Base-by-base conservation (phyloP, 1,284 basidiomycete genomes). In the Somion occarium region DNA sequence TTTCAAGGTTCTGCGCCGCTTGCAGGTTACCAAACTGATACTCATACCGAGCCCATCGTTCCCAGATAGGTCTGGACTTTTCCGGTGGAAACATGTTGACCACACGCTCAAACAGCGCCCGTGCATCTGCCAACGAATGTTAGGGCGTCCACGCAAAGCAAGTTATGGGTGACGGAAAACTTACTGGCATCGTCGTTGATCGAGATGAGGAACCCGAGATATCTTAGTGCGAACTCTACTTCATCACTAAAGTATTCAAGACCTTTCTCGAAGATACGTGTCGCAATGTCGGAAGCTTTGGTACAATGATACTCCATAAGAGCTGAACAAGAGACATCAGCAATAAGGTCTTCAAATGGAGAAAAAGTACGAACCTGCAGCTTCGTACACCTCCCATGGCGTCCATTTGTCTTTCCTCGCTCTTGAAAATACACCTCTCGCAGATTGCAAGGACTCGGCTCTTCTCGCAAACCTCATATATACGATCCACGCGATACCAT, bases 241-340 rank as follows among this genome's bases (percentile, higher is more conserved):
- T 98, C 91, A 24, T 88, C 82, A 3, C 82, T 80, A 65, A 93
- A 98, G 3, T 78, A 72, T 64, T 94, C 92, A 64, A 97, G 71
- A n/a, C 94, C 96, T 55, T 92, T 85, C 67, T 98, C 93, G 63
- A 98, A 98, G 54, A 99, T 96, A 51, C 93, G 83, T 46, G 85
- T 91, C 0, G 95, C 92, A 19, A 98, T 87, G 5, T 78, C 76
- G 34, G 85, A 76, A 44, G 93, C 92, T 63, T 94, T 92, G 53
- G 88, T 93, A 67, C 87, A 90, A 68, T 98, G 93, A 65, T 98
- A 98, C 69, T 99, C 96, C 83, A 96, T 92, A 61, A 97, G 68
- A 0, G 96, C 97, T 91, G 65, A 5, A 49, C 22, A 13, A 15
- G 30, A 52, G 53, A 38, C 44, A 18, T 15, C 12, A 19, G 30